A percentile compares a stretch with the other conserved stretches of the same genome.
These are phyloP conservation scores for Colletotrichum sp. DNA, from an alignment of 2,329 filamentous ascomycete genomes.

Conservation along the genomic window DNA sequence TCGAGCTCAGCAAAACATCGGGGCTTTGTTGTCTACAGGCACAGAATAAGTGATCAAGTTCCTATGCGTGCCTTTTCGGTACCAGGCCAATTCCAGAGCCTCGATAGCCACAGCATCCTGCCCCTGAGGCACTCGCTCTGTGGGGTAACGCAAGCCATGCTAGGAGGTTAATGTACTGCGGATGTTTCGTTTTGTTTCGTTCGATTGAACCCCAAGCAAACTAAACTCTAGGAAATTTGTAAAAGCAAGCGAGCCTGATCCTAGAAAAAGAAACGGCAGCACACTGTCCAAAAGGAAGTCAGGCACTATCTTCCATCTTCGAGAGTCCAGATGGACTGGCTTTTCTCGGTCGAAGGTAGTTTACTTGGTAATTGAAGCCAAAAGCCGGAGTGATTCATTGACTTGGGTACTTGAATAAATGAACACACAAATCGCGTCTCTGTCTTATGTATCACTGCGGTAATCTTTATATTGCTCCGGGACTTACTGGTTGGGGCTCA, in stretches of 20 bases:
- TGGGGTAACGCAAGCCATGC: not conserved
- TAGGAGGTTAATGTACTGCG: not conserved
- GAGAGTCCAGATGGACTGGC: not conserved
- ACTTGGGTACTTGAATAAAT: not conserved
- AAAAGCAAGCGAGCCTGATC: not conserved
- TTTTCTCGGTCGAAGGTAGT: not conserved
- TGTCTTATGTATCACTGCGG: rapidly evolving
- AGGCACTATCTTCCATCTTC: not conserved
- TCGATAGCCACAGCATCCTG: not conserved
- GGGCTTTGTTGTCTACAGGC: not conserved
- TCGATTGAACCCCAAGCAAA: not conserved
- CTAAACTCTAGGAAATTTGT: not conserved
- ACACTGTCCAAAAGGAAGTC: not conserved
- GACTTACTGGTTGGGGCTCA: not conserved
- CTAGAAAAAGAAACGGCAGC: not conserved
- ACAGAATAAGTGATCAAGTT: not conserved
- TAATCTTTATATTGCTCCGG: too few species aligned
- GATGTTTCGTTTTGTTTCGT: not conserved
- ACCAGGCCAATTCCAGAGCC: not conserved
- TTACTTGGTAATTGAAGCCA: not conserved
- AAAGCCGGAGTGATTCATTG: not conserved
- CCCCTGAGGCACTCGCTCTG: not conserved
- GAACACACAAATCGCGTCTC: not conserved
- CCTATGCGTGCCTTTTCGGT: not conserved
- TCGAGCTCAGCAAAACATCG: rapidly evolving